Base-by-base conservation (phyloP, 352 stramenopile genomes). In the Thalassiosira exigua region DNA sequence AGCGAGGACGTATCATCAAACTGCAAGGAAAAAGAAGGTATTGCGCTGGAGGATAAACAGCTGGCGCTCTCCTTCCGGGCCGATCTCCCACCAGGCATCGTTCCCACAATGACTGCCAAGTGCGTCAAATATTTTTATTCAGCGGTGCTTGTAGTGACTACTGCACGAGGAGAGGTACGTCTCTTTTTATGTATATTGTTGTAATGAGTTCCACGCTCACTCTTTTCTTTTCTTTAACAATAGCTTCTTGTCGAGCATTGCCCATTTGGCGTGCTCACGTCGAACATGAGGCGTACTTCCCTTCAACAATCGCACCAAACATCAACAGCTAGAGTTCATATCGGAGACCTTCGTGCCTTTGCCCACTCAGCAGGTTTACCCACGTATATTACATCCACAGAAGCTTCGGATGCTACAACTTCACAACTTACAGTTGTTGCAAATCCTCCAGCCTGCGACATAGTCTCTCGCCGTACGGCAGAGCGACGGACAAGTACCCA, bases 111-210 rank as follows among this genome's bases (percentile, higher is more conserved):
- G 29, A 46, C 73, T 32, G 79, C 85, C 3, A 87, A 79, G 26
- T 89, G 83, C 22, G 87, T 86, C 67, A 83, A 82, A 70, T 93
- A 91, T 56, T 90, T 83, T 67, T 93, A 93, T 61, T 81, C 79
- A 3, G 77, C 76, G 32, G 69, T 92, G 11, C 48, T 90, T 26
- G 75, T 81, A 39, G 74, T 90, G 7, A 81, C 68, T 14, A 81
- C 61, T 19, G 48, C 29, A 22, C 12, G 53, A 11, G 74, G 74
- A 46, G 41, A 82, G 50, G 69, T 80, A 14, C 69, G 52, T 67
- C 0, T 14, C 39, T 27, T 19, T 74, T 42, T 44, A 27, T 54
- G n/a, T n/a, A n/a, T n/a, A n/a, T n/a, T 58, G 2, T 65, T 48
- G 11, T 11, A n/a, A 11, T 48, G 39, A 17, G 11, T 48, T 17